phyloP scores from a whole-genome alignment of 805 yeast species.

The Monosporozyma aerobia region DNA sequence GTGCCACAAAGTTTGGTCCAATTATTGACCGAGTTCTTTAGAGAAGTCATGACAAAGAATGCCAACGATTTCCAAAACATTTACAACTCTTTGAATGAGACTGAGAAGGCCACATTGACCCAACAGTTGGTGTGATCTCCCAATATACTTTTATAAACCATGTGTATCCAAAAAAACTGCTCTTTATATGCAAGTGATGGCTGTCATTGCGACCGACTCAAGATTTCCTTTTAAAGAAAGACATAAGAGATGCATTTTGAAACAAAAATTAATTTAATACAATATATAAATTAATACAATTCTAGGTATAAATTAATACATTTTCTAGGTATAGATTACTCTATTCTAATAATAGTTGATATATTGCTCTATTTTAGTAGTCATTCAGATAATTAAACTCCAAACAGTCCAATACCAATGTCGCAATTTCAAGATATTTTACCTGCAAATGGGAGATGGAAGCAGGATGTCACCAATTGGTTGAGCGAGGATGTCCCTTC shows the following conservation, averaged over 20 bases:
- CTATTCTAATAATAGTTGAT: no score
- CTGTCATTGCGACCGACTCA: not conserved
- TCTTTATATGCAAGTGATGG: not conserved
- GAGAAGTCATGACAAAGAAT: conserved; percentile 43
- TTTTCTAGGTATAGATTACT: no score
- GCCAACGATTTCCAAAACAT: conserved; percentile 43
- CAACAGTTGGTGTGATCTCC: conserved; percentile 25
- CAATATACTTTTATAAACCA: not conserved
- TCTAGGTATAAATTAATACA: not conserved
- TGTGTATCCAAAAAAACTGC: not conserved
- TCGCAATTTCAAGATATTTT: conserved; percentile 43
- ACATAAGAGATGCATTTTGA: not conserved
- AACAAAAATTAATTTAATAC: not conserved
- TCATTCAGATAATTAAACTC: not conserved
- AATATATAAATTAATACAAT: not conserved
- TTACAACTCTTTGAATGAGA: conserved; percentile 40
- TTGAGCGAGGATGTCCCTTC: conserved; percentile 85
- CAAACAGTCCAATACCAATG: conserved; percentile 5
- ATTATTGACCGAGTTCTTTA: conserved; percentile 43
- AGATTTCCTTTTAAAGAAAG: not conserved
- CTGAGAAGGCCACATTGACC: conserved; percentile 42
- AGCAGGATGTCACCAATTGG: conserved; percentile 63
- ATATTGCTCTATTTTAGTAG: not conserved
- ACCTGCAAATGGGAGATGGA: conserved; percentile 78
- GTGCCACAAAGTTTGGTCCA: conserved; percentile 24